phyloP scores from a whole-genome alignment of 441 rosid species.

The Melastoma candidum region DNA sequence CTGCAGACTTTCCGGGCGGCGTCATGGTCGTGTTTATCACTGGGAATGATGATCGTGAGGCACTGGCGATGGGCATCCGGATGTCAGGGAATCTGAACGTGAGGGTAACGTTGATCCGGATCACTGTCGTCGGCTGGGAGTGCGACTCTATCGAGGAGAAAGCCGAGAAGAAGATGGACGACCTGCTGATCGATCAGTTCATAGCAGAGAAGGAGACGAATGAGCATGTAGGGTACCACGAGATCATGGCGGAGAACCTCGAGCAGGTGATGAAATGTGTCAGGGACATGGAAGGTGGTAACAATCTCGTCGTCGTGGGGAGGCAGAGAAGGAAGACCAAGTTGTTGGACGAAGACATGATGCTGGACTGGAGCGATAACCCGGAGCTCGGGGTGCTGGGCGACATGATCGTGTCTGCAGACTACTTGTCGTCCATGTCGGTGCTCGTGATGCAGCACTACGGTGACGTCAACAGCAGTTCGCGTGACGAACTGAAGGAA shows the following conservation, averaged over 20 bases:
- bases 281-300: slow-evolving; percentile 4
- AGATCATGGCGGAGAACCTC: not conserved
- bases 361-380: slow-evolving; percentile 24
- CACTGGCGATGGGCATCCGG: slow-evolving; percentile 21
- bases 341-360: slow-evolving; percentile 8
- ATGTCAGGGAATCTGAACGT: slow-evolving; percentile 18
- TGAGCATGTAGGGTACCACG: not conserved
- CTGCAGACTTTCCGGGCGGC: not conserved
- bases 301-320: slow-evolving; percentile 27
- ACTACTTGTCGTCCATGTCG: slow-evolving; percentile 8
- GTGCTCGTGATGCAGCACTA: slow-evolving; percentile 22
- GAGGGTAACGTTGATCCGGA: slow-evolving; percentile 10
- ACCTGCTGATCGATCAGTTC: slow-evolving; percentile 10
- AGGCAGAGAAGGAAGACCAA: not conserved
- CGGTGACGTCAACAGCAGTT: not conserved
- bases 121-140: not conserved
- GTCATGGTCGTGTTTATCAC: slow-evolving; percentile 28
- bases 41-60: slow-evolving; percentile 40
- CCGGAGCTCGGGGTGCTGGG: slow-evolving; percentile 33
- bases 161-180: slow-evolving; percentile 12
- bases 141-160: not conserved
- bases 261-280: slow-evolving; percentile 11
- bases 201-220: slow-evolving; percentile 2
- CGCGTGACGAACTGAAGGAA: not conserved
- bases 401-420: slow-evolving; percentile 22